Conservation (phyloP, 139 green algal genomes). For the Prasinococcaceae sp. region DNA sequence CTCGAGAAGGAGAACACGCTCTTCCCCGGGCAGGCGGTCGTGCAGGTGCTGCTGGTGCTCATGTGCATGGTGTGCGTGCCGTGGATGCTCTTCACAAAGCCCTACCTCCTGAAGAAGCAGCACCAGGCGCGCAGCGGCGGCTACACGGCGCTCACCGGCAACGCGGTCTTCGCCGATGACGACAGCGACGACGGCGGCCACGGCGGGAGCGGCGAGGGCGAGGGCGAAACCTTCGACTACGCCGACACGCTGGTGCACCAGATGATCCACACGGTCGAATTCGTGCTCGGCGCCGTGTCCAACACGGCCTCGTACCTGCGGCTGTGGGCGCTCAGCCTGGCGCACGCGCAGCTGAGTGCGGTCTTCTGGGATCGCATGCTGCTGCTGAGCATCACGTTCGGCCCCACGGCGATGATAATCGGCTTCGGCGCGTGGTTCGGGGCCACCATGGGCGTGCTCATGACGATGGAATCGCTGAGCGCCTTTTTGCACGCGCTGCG, state of each 20-base stretch:
- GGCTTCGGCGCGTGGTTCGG: conserved; percentile 78
- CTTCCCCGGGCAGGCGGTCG: conserved; percentile 35
- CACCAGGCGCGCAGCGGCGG: conserved; percentile 30
- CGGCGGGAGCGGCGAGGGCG: conserved; percentile 1
- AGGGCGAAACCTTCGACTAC: conserved; percentile 84
- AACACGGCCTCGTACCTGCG: conserved; percentile 98
- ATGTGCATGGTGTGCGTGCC: conserved; percentile 67
- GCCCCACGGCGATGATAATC: conserved; percentile 24
- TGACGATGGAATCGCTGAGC: conserved; percentile 93
- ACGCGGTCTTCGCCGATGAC: conserved; percentile 7
- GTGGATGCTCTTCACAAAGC: conserved; percentile 95
- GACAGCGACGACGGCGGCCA: conserved; percentile 13
- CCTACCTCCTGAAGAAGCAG: conserved; percentile 76
- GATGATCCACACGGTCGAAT: conserved; percentile 98
- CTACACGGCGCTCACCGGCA: not conserved
- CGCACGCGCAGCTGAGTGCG: conserved; percentile 81
- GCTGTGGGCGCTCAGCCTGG: conserved; percentile 88
- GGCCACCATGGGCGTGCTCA: conserved; percentile 88
- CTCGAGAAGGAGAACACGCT: conserved; percentile 35
- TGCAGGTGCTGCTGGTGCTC: conserved; percentile 62
- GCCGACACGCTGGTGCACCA: conserved; percentile 76
- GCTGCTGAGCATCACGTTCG: conserved; percentile 46
- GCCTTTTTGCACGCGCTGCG: conserved; percentile 95
- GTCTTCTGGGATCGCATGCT: conserved; percentile 83
- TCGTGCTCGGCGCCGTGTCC: conserved; percentile 93